Base-by-base conservation (phyloP, 1,139 yeast species). In the Suhomyces bolitotheri region DNA sequence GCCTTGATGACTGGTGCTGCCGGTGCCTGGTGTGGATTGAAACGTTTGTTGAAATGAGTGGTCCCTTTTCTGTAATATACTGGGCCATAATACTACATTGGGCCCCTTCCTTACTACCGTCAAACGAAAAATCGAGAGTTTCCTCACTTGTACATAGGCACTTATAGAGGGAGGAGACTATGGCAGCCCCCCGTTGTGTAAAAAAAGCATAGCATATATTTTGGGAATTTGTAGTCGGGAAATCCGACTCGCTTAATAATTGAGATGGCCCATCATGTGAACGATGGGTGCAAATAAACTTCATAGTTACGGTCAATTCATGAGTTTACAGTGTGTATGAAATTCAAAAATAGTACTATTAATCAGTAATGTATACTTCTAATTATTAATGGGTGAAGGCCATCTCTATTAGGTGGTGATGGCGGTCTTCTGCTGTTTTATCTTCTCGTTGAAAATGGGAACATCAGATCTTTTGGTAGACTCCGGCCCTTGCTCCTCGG, bases 1-100 rank as follows among this genome's bases (percentile, higher is more conserved):
- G 95, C 78, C 31, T 60, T 90, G 58, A 84, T 83, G 82, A 89
- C 96, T 13, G 78, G 81, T 45, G 96, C 87, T 42, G 96, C 97
- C 32, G 96, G 87, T 44, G 78, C 78, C 29, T 92, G 98, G 98
- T 83, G 95, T 71, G 90, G 85, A 36, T 54, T 84, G 53, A 92
- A 92, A 70, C 67, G 77, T 47, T 54, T 62, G 38, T 60, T 56
- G 47, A 47, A 44, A 39, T 45, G 34, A 30, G 16, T 2, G 5
- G 10, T 11, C 23, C 3, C 21, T 5, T n/a, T 11, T 12, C 14
- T 19, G 10, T 17, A 17, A 17, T 17, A 17, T 17, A 7, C 6
- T 7, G 17, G 29, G 24, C 7, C 30, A 14, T 13, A 19, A 14
- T 6, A 19, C n/a, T 17, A 6, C 13, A 11, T n/a, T 19, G 16